Evolutionary conservation across 1,284 basidiomycete species (phyloP), one percentile per base, ranked within the genome.

Genomic region (Ganoderma meredithae): DNA sequence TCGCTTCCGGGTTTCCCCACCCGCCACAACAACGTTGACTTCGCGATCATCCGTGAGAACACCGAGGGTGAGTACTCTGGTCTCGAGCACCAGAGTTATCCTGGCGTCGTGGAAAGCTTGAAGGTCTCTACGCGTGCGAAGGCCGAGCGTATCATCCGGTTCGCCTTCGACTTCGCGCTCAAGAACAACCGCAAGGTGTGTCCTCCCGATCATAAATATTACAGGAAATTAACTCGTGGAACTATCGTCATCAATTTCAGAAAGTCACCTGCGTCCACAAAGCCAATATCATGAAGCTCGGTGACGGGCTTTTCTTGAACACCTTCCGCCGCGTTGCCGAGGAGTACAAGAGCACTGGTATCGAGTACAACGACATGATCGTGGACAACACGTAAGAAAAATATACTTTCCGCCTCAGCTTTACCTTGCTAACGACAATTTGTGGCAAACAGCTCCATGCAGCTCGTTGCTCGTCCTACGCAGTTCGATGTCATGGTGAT

Each of bases 261-360:
- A 98, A 97, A 93, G 98, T 99, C 76, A 99, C 98, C 66, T 99
- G 97, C 80, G 97, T 99, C 62, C 98, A 99, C 92, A 99, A 99
- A 85, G 98, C 98, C 79, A 99, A 99, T 88, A 99, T 99, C 86
- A 99, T 99, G 98, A 99, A 99, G 84, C 91, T 99, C 76, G 97
- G 97, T 81, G 98, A 99, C 79, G 98, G 98, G 83, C 91, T 99
- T 61, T 99, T 99, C 91, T 89, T 99, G 77, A 98, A 97, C 84
- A 99, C 97, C 39, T 99, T 98, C 92, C 94, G 96, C 76, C 88
- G 90, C 71, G 90, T 99, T 69, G 98, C 97, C 47, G 95, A 99
- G 82, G 93, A 95, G 78, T 99, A 99, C 90, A 95, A 92, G 84
- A 91, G 90, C 70, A 88, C 93, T 67, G 98, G 98, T 65, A 97